These are phyloP conservation scores for Leccinum subrobustum DNA, from an alignment of 1,284 basidiomycete species.

Conservation along the genomic window DNA sequence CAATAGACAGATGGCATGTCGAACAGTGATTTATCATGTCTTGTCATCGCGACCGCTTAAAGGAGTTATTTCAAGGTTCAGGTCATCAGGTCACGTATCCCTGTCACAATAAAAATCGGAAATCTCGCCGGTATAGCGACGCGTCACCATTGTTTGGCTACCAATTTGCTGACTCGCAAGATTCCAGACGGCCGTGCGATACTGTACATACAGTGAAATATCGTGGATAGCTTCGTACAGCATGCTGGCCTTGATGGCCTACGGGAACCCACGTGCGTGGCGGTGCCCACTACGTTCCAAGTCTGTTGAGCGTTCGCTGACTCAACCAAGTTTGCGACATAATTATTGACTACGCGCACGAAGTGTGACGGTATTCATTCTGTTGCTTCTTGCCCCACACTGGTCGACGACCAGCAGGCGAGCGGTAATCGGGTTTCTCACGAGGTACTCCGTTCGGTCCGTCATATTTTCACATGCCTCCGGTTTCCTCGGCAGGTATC, in stretches of 20 bases:
- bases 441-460: neutral
- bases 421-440: neutral
- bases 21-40: slow-evolving; percentile 1
- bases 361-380: neutral
- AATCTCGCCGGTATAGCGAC: neutral
- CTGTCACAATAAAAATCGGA: neutral
- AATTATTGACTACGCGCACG: neutral
- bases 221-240: neutral
- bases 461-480: slow-evolving; percentile 1
- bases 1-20: slow-evolving; percentile 4
- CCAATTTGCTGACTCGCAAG: neutral
- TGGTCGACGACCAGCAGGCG: neutral
- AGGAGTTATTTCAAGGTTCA: slow-evolving; percentile 6
- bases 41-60: slow-evolving; percentile 3
- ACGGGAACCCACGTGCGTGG: neutral
- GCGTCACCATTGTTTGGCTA: slow-evolving; percentile 1
- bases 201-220: neutral
- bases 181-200: neutral
- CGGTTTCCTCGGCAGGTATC: neutral
- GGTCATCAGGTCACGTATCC: neutral
- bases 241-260: neutral
- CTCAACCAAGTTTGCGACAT: neutral
- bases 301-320: neutral
- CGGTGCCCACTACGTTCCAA: neutral
- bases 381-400: neutral